Conservation (phyloP, 345 rosid species). For the Pistacia vera region DNA sequence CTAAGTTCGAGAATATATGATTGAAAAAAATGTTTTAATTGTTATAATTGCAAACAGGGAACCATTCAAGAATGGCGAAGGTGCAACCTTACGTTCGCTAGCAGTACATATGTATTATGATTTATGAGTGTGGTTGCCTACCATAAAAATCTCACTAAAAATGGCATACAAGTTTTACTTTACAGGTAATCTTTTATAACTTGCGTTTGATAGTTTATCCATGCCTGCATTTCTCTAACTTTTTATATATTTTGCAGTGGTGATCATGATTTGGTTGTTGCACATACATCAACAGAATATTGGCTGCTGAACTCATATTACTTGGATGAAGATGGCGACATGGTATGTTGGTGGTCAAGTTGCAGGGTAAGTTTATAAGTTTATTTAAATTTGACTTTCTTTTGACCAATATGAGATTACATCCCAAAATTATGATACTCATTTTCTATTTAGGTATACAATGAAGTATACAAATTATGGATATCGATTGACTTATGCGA, state of each 20-base stretch:
- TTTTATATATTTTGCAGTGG: conserved; percentile 19
- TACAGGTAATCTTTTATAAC: neutral
- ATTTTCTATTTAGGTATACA: neutral
- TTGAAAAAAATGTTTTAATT: neutral
- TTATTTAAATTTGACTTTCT: neutral
- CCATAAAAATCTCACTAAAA: conserved; percentile 6
- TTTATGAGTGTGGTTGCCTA: neutral
- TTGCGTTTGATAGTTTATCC: neutral
- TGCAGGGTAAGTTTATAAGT: conserved; percentile 32
- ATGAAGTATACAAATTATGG: neutral
- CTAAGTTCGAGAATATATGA: no score
- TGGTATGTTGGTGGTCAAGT: conserved; percentile 48
- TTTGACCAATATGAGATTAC: neutral
- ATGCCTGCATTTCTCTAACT: no score
- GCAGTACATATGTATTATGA: neutral
- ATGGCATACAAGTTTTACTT: conserved; percentile 1
- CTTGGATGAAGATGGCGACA: conserved; percentile 36
- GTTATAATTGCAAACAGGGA: neutral
- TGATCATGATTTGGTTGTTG: conserved; percentile 39
- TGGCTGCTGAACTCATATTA: conserved; percentile 36
- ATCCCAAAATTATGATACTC: neutral
- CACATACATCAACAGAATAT: conserved; percentile 24
- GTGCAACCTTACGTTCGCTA: neutral
- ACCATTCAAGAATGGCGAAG: neutral
- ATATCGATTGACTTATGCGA: conserved; percentile 9